Conservation (phyloP, 1,284 basidiomycete genomes). For the Ganoderma meredithae region DNA sequence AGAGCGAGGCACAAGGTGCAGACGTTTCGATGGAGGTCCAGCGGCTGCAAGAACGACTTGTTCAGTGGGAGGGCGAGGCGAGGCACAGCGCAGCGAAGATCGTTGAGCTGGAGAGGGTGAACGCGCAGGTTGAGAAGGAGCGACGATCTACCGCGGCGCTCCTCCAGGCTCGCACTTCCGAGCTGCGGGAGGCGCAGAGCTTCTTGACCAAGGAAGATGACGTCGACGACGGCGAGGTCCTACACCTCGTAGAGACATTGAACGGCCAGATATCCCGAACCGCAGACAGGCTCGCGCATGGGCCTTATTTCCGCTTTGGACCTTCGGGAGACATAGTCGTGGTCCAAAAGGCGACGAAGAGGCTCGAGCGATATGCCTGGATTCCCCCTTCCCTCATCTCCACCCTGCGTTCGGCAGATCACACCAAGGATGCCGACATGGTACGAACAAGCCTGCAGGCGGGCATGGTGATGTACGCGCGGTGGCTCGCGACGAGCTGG, state of each 20-base stretch:
- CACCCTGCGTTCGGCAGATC: constrained; percentile 45
- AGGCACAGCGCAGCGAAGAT: neutral
- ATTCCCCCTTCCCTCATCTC: constrained; percentile 35
- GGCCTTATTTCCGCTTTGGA: constrained; percentile 18
- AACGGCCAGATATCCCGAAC: constrained; percentile 60
- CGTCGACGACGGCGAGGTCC: constrained; percentile 55
- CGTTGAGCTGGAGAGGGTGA: constrained; percentile 20
- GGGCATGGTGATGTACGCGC: constrained; percentile 51
- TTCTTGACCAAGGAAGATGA: constrained; percentile 56
- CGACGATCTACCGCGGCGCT: constrained; percentile 32
- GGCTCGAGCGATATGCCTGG: constrained; percentile 15
- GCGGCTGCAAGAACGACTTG: constrained; percentile 8
- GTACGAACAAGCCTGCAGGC: constrained; percentile 47
- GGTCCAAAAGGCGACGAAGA: constrained; percentile 14
- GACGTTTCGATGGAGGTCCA: neutral
- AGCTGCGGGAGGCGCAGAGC: constrained; percentile 53
- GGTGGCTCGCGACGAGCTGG: constrained; percentile 60
- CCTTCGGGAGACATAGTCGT: neutral
- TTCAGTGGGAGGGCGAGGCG: constrained; percentile 15
- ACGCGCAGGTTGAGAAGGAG: constrained; percentile 22
- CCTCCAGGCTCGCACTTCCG: constrained; percentile 50
- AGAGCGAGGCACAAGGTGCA: neutral
- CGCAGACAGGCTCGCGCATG: constrained; percentile 54
- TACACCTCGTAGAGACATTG: constrained; percentile 51
- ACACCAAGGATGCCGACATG: constrained; percentile 37